Percentiles rank a stretch among this genome's conserved stretches.
Conservation (phyloP, 1,284 basidiomycete species). For the Inonotus hispidus region DNA sequence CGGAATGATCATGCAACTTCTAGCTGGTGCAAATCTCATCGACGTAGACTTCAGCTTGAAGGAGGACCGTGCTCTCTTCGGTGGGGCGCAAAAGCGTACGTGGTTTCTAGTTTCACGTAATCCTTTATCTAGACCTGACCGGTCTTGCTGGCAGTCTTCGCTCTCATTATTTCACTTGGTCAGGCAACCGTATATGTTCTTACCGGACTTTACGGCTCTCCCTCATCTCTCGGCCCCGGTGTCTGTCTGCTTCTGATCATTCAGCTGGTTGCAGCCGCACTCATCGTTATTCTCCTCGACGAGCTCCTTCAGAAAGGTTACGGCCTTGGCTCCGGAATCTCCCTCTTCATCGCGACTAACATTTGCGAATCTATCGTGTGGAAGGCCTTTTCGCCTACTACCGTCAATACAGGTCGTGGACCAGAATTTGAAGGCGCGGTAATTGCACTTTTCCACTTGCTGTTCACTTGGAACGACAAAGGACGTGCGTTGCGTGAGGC, state of each 20-base stretch:
- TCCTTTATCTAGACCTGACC: slow-evolving; percentile 11
- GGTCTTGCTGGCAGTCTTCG: slow-evolving; percentile 65
- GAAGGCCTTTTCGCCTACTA: slow-evolving; percentile 99
- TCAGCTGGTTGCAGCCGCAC: slow-evolving; percentile 88
- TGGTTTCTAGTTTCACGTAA: slow-evolving; percentile 22
- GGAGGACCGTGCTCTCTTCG: slow-evolving; percentile 95
- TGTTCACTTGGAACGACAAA: slow-evolving; percentile 99
- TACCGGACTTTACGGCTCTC: slow-evolving; percentile 94
- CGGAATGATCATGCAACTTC: slow-evolving; percentile 99
- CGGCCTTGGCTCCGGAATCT: slow-evolving; percentile 97
- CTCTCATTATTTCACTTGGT: slow-evolving; percentile 93
- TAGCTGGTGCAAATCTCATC: slow-evolving; percentile 95
- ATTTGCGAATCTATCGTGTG: slow-evolving; percentile 99
- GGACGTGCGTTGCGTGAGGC: slow-evolving; percentile 95
- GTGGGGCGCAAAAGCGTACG: slow-evolving; percentile 95
- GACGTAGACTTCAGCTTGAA: slow-evolving; percentile 97
- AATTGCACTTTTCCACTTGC: slow-evolving; percentile 93
- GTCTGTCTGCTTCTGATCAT: slow-evolving; percentile 95
- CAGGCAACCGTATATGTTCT: slow-evolving; percentile 97
- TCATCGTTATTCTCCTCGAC: slow-evolving; percentile 97
- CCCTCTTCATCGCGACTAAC: slow-evolving; percentile 99
- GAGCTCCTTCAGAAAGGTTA: slow-evolving; percentile 99
- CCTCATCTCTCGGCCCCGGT: slow-evolving; percentile 90
- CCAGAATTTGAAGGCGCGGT: slow-evolving; percentile 98
- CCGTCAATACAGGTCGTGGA: slow-evolving; percentile 96